Conservation (phyloP, 371 early-diverging fungal genomes). For the Mortierella sp. region DNA sequence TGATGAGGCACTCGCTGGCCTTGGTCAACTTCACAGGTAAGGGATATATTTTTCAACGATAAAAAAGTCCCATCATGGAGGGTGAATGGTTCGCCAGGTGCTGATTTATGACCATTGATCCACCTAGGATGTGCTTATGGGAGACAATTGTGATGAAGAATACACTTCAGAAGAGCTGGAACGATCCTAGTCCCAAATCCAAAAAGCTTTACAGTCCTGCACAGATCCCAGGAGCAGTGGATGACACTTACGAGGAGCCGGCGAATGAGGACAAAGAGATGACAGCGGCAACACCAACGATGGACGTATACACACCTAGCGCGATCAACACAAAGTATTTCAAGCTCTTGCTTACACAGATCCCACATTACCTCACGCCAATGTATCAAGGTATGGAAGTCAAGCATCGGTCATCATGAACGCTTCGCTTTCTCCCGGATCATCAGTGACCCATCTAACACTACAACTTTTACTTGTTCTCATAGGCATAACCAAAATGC, state of each 20-base stretch:
- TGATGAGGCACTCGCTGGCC: constrained; percentile 59
- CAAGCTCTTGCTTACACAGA: constrained; percentile 71
- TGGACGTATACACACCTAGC: constrained; percentile 65
- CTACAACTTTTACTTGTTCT: neutral
- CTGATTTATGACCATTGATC: too few species aligned
- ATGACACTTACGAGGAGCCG: constrained; percentile 28
- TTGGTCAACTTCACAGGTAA: constrained; percentile 75
- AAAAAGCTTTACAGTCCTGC: constrained; percentile 26
- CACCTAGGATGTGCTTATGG: constrained; percentile 71
- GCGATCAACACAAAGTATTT: constrained; percentile 77
- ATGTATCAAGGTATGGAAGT: constrained; percentile 74
- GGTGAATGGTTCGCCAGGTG: neutral
- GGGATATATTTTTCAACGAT: too few species aligned
- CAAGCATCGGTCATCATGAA: too few species aligned
- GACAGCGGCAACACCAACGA: constrained; percentile 29
- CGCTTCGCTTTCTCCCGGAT: too few species aligned
- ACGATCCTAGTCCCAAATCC: constrained; percentile 52
- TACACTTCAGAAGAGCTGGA: constrained; percentile 75
- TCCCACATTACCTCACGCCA: constrained; percentile 70
- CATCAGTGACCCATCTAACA: neutral
- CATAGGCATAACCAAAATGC: constrained; percentile 74
- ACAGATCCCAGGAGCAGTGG: constrained; percentile 27
- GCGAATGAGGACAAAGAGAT: constrained; percentile 35
- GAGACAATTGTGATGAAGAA: constrained; percentile 74
- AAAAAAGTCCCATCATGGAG: too few species aligned